phyloP scores from a whole-genome alignment of 1,284 basidiomycete species.

The Ganoderma multipileum region DNA sequence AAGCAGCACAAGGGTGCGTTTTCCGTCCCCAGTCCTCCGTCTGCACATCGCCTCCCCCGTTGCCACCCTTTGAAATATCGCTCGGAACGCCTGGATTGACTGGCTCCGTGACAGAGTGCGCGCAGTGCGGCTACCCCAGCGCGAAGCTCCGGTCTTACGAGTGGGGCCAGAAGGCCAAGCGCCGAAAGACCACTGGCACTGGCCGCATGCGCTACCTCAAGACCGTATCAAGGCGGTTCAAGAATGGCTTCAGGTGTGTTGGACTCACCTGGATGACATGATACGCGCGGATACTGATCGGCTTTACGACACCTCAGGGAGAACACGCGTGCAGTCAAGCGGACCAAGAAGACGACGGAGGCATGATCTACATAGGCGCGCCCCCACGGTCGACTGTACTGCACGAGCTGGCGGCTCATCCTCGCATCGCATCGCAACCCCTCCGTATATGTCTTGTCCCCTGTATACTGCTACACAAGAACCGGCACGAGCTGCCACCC shows the following conservation, averaged over 20 bases:
- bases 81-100: neutral
- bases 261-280: neutral
- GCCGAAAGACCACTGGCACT: slow-evolving; percentile 98
- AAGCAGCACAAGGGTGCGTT: slow-evolving; percentile 94
- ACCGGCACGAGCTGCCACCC: slow-evolving; percentile 34
- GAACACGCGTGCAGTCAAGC: slow-evolving; percentile 80
- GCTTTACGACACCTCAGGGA: slow-evolving; percentile 57
- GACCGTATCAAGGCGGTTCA: slow-evolving; percentile 90
- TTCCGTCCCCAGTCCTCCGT: neutral
- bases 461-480: slow-evolving; percentile 40
- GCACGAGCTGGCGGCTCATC: slow-evolving; percentile 31
- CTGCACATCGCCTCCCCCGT: slow-evolving; percentile 1
- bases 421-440: slow-evolving; percentile 36
- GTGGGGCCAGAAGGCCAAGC: slow-evolving; percentile 99
- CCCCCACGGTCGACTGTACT: slow-evolving; percentile 22
- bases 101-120: slow-evolving; percentile 69
- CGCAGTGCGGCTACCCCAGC: slow-evolving; percentile 95
- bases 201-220: slow-evolving; percentile 97
- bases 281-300: slow-evolving; percentile 20
- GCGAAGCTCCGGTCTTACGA: slow-evolving; percentile 97
- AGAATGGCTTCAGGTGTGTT: slow-evolving; percentile 93
- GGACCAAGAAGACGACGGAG: slow-evolving; percentile 48
- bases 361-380: slow-evolving; percentile 33
- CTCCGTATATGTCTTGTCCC: slow-evolving; percentile 36
- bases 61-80: neutral